Conservation (phyloP, 2,329 filamentous ascomycete species). For the Pseudocercospora cruenta region DNA sequence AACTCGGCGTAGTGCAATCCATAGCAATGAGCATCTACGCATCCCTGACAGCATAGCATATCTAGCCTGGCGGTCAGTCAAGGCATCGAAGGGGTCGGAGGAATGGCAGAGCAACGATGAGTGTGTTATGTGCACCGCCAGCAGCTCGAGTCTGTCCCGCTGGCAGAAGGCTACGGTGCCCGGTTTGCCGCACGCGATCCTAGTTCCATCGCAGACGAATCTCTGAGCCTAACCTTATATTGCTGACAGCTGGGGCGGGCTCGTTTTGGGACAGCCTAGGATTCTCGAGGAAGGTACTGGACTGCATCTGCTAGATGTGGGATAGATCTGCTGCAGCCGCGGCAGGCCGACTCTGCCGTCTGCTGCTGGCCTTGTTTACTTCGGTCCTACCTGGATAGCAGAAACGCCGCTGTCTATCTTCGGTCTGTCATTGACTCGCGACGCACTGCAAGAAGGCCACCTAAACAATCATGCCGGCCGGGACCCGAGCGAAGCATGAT, state of each 20-base stretch:
- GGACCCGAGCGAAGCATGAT: conserved; percentile 6
- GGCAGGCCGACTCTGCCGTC: background rate
- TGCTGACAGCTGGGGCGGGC: conserved; percentile 22
- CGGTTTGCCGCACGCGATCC: conserved; percentile 13
- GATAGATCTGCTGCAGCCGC: conserved; percentile 7
- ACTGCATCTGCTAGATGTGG: conserved; percentile 2
- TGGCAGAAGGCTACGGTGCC: conserved; percentile 21
- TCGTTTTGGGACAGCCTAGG: conserved; percentile 3
- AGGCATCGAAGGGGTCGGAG: background rate
- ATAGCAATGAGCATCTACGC: background rate
- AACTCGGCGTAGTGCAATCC: conserved; percentile 11
- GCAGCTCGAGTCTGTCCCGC: conserved; percentile 8
- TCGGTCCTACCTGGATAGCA: background rate
- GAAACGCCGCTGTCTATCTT: conserved; percentile 12
- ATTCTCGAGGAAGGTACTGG: background rate
- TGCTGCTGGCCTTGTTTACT: background rate
- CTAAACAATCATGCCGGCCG: conserved; percentile 5
- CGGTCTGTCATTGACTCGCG: conserved; percentile 12
- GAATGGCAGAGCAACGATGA: background rate
- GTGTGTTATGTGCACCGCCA: conserved; percentile 1
- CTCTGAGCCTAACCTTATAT: conserved; percentile 25
- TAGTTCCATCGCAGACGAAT: conserved; percentile 18
- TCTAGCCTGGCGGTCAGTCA: conserved; percentile 1
- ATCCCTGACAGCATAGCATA: conserved; percentile 10
- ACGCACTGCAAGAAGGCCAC: background rate